phyloP scores from a whole-genome alignment of 73 alveolate genomes.

The Blepharisma japonicum region DNA sequence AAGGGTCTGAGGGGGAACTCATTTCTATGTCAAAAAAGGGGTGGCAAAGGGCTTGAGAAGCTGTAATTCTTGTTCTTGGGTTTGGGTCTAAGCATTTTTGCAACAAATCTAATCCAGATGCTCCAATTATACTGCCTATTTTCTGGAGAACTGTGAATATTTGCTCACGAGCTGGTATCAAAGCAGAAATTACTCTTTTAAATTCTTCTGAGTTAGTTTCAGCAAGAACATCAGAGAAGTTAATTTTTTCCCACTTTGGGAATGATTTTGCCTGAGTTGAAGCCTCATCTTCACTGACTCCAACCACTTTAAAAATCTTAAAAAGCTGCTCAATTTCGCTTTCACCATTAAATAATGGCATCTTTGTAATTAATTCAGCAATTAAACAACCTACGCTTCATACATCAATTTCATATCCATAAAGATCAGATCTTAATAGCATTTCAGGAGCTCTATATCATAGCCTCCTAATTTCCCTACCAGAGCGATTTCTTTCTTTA shows the following conservation, averaged over 20 bases:
- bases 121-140: constrained; percentile 49
- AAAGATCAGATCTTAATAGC: constrained; percentile 71
- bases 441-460: constrained; percentile 98
- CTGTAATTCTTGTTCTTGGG: constrained; percentile 57
- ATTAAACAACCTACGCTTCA: constrained; percentile 95
- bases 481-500: constrained; percentile 93
- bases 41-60: constrained; percentile 62
- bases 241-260: constrained; percentile 71
- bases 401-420: constrained; percentile 89
- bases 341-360: constrained; percentile 89
- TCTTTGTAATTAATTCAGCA: constrained; percentile 81
- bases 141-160: constrained; percentile 41
- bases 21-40: constrained; percentile 53
- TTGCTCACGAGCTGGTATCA: constrained; percentile 59
- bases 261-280: constrained; percentile 32
- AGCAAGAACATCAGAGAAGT: constrained; percentile 39
- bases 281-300: constrained; percentile 57
- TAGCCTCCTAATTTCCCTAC: constrained; percentile 87
- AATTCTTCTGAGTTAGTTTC: constrained; percentile 40
- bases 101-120: constrained; percentile 66
- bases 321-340: constrained; percentile 79
- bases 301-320: constrained; percentile 69
- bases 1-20: no score
- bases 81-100: constrained; percentile 50
- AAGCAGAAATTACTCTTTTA: constrained; percentile 39